Evolutionary conservation across 306 rosid species (phyloP).

Genomic region (Corylus americana): DNA sequence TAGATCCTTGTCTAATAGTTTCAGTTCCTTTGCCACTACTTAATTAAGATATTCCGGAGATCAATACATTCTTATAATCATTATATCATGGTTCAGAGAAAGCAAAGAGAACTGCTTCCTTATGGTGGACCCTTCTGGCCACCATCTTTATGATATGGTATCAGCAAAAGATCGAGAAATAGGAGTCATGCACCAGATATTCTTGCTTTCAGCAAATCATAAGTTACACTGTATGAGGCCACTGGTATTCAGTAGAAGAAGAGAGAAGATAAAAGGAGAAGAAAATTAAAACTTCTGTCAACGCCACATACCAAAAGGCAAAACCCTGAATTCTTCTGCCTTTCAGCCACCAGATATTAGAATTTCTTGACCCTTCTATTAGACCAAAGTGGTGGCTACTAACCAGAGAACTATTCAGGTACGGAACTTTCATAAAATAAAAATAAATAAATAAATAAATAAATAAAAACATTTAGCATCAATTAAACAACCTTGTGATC

Average conservation of each 20-base stretch:
- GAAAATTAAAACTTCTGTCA: background rate
- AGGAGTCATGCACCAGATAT: background rate
- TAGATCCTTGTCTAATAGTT: background rate
- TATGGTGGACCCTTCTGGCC: background rate
- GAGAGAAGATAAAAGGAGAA: background rate
- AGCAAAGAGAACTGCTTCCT: background rate
- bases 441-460: too few species aligned
- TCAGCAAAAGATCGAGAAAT: background rate
- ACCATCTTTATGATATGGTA: background rate
- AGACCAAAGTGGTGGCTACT: background rate
- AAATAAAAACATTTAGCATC: background rate
- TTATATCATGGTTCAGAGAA: background rate
- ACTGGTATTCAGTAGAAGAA: background rate
- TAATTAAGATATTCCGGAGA: background rate
- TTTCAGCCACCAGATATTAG: background rate
- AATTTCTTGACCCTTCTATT: background rate
- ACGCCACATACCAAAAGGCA: background rate
- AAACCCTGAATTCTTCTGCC: background rate
- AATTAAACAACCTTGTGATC: background rate
- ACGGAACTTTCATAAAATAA: background rate
- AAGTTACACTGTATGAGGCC: background rate
- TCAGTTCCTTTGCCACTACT: background rate
- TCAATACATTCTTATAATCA: background rate
- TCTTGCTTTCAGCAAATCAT: background rate
- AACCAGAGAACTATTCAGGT: background rate